phyloP scores from a whole-genome alignment of 2,329 filamentous ascomycete species.

The Diatrype stigma region DNA sequence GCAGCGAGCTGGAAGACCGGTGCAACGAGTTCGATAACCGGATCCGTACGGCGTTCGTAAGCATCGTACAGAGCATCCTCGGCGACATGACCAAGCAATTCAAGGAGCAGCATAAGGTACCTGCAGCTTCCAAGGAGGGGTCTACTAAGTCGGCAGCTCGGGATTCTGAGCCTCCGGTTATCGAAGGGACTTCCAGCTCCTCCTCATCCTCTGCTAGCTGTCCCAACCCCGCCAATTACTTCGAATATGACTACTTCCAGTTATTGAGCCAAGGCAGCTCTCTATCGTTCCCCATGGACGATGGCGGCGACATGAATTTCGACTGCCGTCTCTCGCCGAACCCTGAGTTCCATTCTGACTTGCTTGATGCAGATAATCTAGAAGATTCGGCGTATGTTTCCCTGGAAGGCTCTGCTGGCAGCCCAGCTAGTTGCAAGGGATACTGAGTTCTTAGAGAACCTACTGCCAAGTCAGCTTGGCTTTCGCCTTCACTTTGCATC shows the following conservation, averaged over 20 bases:
- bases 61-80: not conserved
- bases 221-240: not conserved
- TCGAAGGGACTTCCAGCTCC: not conserved
- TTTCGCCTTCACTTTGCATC: too few relatives aligned
- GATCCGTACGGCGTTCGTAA: not conserved
- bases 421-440: not conserved
- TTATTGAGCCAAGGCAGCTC: not conserved
- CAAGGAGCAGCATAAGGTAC: not conserved
- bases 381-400: not conserved
- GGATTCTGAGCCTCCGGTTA: not conserved
- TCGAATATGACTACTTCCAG: not conserved
- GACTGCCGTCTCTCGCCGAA: not conserved
- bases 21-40: not conserved
- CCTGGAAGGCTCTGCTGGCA: not conserved
- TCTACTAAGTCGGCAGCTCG: not conserved
- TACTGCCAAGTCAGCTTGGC: too few relatives aligned
- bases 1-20: not conserved
- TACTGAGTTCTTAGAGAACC: not conserved
- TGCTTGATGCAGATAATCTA: not conserved
- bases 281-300: not conserved
- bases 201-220: not conserved
- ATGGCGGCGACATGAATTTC: not conserved
- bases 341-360: not conserved
- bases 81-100: not conserved
- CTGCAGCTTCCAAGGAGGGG: not conserved